Conservation (phyloP, 805 yeast species). For the Saccharomyces mikatae region DNA sequence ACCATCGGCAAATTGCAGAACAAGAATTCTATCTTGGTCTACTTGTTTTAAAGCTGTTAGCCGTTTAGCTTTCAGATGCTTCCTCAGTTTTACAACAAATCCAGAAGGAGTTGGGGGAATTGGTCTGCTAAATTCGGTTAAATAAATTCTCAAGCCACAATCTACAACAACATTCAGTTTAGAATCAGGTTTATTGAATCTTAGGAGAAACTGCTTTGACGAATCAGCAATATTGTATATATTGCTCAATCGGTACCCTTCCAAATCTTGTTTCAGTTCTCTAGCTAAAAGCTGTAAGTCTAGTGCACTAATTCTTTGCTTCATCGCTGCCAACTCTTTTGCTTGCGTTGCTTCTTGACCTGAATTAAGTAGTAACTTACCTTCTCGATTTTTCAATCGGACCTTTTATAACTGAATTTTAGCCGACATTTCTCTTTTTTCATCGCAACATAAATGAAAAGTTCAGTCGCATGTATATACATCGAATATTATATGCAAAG, state of each 20-base stretch:
- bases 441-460: background rate
- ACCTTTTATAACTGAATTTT: background rate
- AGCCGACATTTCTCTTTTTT: background rate
- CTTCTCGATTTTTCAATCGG: background rate
- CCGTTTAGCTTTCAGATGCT: constrained; percentile 75
- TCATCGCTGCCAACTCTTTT: constrained; percentile 14
- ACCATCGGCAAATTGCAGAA: constrained; percentile 80
- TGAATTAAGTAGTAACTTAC: background rate
- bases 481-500: background rate
- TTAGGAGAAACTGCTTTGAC: constrained; percentile 63
- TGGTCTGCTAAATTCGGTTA: constrained; percentile 74
- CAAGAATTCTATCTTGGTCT: constrained; percentile 74
- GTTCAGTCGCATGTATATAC: background rate
- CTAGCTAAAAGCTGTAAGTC: constrained; percentile 65
- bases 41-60: constrained; percentile 66
- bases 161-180: constrained; percentile 71
- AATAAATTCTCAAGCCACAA: constrained; percentile 75
- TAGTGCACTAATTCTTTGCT: constrained; percentile 82
- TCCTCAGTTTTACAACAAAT: constrained; percentile 78
- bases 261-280: constrained; percentile 53
- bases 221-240: constrained; percentile 74
- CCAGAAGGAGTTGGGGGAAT: constrained; percentile 76
- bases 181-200: constrained; percentile 77
- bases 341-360: background rate
- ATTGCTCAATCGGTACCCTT: constrained; percentile 69